These are phyloP conservation scores for Myriosclerotinia curreyana DNA, from an alignment of 2,329 filamentous ascomycete genomes.

Conservation along the genomic window DNA sequence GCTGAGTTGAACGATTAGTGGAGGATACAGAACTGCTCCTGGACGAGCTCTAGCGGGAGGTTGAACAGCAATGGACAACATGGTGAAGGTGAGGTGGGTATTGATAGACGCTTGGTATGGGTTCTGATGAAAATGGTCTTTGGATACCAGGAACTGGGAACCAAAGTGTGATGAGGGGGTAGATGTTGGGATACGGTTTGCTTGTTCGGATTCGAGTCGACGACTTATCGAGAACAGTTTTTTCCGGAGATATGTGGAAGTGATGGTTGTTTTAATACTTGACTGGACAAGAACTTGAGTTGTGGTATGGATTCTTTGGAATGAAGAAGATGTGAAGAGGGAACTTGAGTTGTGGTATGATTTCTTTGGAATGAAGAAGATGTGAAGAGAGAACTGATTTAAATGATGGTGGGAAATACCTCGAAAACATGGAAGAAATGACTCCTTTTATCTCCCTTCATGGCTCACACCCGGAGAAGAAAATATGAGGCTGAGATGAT, in stretches of 20 bases:
- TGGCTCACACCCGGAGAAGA: conserved; percentile 18
- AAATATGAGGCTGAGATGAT: conserved; percentile 17
- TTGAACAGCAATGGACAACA: conserved; percentile 33
- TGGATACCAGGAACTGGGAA: conserved; percentile 6
- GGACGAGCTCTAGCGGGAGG: conserved; percentile 32
- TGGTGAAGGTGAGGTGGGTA: neutral
- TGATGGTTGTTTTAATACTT: neutral
- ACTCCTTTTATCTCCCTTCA: conserved; percentile 20
- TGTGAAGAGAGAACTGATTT: conserved; percentile 9
- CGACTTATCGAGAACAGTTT: neutral
- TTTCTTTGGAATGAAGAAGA: neutral
- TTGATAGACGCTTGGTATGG: neutral
- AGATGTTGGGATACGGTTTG: neutral
- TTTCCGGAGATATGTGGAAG: neutral
- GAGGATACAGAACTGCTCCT: conserved; percentile 34
- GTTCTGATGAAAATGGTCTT: neutral
- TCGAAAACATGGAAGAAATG: conserved; percentile 16
- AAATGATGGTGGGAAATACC: conserved; percentile 11
- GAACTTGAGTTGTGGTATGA: conserved; percentile 2
- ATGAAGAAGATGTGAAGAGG: conserved; percentile 1
- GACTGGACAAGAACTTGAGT: conserved; percentile 4
- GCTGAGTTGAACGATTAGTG: conserved; percentile 33
- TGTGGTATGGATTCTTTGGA: neutral
- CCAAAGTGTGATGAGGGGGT: neutral
- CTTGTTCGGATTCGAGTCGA: neutral